Conservation (phyloP, 2,329 filamentous ascomycete species). For the Nothopassalora personata region DNA sequence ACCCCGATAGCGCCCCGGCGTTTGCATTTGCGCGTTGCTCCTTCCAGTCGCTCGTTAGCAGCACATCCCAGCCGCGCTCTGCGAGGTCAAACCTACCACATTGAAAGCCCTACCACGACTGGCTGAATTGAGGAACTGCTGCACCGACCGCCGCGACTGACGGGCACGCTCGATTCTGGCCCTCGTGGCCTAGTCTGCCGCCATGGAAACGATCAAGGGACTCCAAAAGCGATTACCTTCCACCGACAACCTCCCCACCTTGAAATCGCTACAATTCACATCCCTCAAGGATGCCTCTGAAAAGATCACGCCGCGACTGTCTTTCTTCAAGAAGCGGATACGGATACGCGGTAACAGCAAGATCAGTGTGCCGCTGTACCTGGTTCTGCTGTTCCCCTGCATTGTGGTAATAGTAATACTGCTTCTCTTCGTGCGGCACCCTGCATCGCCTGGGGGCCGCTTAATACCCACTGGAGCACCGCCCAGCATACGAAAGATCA, state of each 20-base stretch:
- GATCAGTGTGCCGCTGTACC: conserved; percentile 84
- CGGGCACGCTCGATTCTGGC: conserved; percentile 13
- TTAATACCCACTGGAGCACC: conserved; percentile 83
- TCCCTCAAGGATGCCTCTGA: conserved; percentile 37
- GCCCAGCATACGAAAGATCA: conserved; percentile 85
- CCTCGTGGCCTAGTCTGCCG: conserved; percentile 13
- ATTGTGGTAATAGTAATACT: conserved; percentile 89
- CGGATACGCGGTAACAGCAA: conserved; percentile 86
- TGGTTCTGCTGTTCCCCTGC: conserved; percentile 87
- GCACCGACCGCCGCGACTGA: conserved; percentile 13
- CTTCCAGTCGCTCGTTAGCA: conserved; percentile 18
- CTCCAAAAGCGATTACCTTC: conserved; percentile 44
- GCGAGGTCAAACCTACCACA: conserved; percentile 5
- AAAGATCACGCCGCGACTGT: conserved; percentile 51
- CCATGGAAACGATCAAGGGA: conserved; percentile 42
- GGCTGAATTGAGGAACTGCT: neutral
- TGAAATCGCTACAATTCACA: conserved; percentile 36
- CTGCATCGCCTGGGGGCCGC: conserved; percentile 73
- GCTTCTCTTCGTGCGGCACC: conserved; percentile 82
- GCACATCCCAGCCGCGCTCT: conserved; percentile 4
- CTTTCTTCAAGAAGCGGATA: conserved; percentile 81
- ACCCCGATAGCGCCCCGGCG: conserved; percentile 4
- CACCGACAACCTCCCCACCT: conserved; percentile 39
- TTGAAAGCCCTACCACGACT: neutral
- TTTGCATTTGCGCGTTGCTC: conserved; percentile 5